These are phyloP conservation scores for Alectoria sarmentosa DNA, from an alignment of 495 filamentous ascomycete species.

Conservation along the genomic window DNA sequence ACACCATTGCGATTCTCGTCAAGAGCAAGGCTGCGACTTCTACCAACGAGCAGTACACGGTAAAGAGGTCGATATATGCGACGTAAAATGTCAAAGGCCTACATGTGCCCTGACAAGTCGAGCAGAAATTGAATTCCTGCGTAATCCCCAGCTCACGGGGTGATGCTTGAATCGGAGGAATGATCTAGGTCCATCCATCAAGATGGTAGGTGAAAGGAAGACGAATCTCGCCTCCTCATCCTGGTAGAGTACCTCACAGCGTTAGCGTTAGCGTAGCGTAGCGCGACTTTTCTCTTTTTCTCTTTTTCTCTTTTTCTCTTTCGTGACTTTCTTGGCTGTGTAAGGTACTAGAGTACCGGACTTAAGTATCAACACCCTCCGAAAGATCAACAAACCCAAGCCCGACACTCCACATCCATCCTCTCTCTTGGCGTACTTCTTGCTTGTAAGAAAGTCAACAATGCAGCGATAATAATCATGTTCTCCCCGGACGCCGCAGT, in stretches of 20 bases:
- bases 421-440: not conserved
- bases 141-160: not conserved
- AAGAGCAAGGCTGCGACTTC: not conserved
- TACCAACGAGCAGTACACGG: not conserved
- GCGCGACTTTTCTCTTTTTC: conserved; percentile 1
- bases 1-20: not conserved
- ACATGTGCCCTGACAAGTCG: not conserved
- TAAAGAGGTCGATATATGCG: not conserved
- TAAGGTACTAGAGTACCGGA: no score
- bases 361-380: conserved; percentile 17
- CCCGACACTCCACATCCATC: no score
- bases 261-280: not conserved
- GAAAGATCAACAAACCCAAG: conserved; percentile 9
- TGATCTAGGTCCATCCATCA: not conserved
- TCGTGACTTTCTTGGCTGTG: not conserved
- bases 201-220: no score
- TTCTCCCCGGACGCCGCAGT: conserved; percentile 50
- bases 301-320: no score
- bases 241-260: not conserved
- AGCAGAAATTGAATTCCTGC: not conserved
- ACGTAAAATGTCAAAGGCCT: not conserved
- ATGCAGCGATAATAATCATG: conserved; percentile 39
- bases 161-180: not conserved
- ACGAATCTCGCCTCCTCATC: no score
- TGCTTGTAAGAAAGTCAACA: not conserved